Base-by-base conservation (phyloP, 176 grass and related monocot genomes). In the Typha latifolia region DNA sequence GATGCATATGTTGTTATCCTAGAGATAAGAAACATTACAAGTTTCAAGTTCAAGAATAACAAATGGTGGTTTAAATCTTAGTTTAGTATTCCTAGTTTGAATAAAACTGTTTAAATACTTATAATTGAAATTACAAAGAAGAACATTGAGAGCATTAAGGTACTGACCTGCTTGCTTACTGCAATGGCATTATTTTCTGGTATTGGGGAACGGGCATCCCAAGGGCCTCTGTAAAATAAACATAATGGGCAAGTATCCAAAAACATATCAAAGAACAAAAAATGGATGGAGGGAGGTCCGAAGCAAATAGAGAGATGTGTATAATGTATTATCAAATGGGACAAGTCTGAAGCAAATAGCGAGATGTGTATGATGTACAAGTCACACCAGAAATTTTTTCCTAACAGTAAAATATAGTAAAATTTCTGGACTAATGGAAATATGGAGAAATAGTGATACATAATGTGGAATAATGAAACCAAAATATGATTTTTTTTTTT, bases 171-270 rank as follows among this genome's bases (percentile, higher is more conserved):
- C 74, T 92, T 84, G 65, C 89, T 69, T 37, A 93, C 78, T 50
- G 86, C 80, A 77, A 93, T 93, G 49, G 83, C 83, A 74, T 93
- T 99, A n/a, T 81, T 99, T 78, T 99, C 94, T 16, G 94, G 94
- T 81, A 93, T 84, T 74, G 94, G 83, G 71, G 83, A 90, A 16
- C 81, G 75, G 52, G 85, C 75, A 78, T 89, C 85, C 83, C 94
- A 97, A 62, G 83, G 81, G 62, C 88, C 89, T 75, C 94, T 97
- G 61, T 37, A 29, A 80, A 73, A 66, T 70, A 14, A 52, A 67
- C 11, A 78, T 56, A 13, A 62, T 49, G n/a, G 69, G 50, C n/a
- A 63, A 59, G 10, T 29, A 34, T 23, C 53, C 34, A 76, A 24
- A 67, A 67, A 22, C 53, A 59, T 59, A 19, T 2, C 4, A 29